Conservation (phyloP, 2,329 filamentous ascomycete species). For the Fusarium floridanum region DNA sequence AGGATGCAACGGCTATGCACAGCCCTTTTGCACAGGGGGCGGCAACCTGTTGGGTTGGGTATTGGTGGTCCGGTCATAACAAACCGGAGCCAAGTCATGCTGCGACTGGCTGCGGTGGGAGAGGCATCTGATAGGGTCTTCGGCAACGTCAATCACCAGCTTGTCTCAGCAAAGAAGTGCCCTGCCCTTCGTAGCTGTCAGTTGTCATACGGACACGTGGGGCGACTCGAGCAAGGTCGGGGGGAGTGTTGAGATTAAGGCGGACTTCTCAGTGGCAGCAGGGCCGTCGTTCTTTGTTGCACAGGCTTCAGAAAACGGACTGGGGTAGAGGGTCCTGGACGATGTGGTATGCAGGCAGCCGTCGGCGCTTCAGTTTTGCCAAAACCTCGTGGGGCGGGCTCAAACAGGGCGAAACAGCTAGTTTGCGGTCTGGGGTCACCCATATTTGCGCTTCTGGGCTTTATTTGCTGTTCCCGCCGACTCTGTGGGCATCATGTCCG, state of each 20-base stretch:
- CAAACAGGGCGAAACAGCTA: constrained; percentile 31
- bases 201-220: constrained; percentile 44
- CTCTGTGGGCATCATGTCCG: background rate
- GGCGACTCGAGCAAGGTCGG: constrained; percentile 40
- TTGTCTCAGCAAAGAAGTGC: constrained; percentile 20
- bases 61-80: constrained; percentile 5
- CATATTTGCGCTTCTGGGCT: constrained; percentile 22
- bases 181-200: constrained; percentile 31
- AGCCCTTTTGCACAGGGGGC: constrained; percentile 28
- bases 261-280: constrained; percentile 25
- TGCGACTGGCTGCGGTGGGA: constrained; percentile 7
- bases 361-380: constrained; percentile 40
- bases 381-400: constrained; percentile 38
- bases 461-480: constrained; percentile 18
- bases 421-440: constrained; percentile 24
- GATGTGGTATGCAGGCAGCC: constrained; percentile 46
- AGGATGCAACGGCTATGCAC: constrained; percentile 38
- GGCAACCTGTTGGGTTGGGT: constrained; percentile 5
- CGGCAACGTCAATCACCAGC: constrained; percentile 23
- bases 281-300: constrained; percentile 37
- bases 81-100: constrained; percentile 19
- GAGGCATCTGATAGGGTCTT: constrained; percentile 21
- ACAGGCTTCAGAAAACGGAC: constrained; percentile 40
- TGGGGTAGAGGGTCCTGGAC: constrained; percentile 39
- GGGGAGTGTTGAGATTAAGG: constrained; percentile 31